Base-by-base conservation (phyloP, 1,284 basidiomycete genomes). In the Spongiforma sp. region DNA sequence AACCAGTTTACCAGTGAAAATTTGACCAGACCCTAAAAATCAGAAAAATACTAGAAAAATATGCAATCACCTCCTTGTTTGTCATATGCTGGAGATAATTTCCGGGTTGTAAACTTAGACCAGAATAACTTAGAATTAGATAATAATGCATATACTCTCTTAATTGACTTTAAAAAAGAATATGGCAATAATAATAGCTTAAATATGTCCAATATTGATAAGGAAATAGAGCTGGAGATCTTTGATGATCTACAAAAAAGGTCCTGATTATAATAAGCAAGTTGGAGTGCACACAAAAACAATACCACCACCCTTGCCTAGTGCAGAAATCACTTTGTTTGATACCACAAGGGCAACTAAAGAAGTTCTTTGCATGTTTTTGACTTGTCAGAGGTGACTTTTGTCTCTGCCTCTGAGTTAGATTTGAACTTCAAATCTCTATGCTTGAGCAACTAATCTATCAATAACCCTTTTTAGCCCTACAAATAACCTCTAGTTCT, bases 21-120 rank as follows among this genome's bases (percentile, higher is more conserved):
- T 59, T 62, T 58, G 61, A 36, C 46, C 34, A 30, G 12, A 48
- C 28, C 57, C 61, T 21, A 58, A 54, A 53, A 62, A 53, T 62
- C 9, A 36, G 26, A 53, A 62, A 62, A 62, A 62, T 39, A 30
- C n/a, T n/a, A 19, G 30, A 62, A 62, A 62, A 62, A 53, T 62
- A 57, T 37, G 48, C 34, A 62, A 58, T 50, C 33, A 30, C 24
- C 60, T 43, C 52, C 60, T n/a, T n/a, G n/a, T n/a, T n/a, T n/a
- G n/a, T n/a, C 17, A 9, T 17, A 37, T 10, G 36, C 36, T 37
- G 36, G 10, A 37, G 8, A 33, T 37, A 36, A 60, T 52, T 39
- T 17, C 10, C 17, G 37, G 17, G 17, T 17, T 39, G 37, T 39
- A 21, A n/a, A 46, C 21, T 12, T 46, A 21, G 21, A 46, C n/a